phyloP scores from a whole-genome alignment of 441 rosid species.

The Gossypium schwendimanii region DNA sequence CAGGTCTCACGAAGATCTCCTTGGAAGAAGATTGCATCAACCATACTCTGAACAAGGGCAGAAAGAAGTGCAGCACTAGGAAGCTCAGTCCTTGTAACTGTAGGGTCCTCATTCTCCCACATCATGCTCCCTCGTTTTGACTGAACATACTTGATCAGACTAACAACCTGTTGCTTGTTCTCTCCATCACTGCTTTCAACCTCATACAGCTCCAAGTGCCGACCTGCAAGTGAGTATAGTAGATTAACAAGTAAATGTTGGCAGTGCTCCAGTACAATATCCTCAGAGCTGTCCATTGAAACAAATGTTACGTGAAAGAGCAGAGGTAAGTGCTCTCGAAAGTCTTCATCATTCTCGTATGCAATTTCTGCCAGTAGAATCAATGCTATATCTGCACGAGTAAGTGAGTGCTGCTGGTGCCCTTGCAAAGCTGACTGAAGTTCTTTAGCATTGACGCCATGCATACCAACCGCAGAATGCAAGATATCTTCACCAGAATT shows the following conservation, averaged over 20 bases:
- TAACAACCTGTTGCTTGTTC: constrained; percentile 94
- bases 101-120: constrained; percentile 99
- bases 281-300: constrained; percentile 99
- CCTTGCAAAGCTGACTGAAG: constrained; percentile 97
- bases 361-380: constrained; percentile 96
- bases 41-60: constrained; percentile 98
- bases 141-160: constrained; percentile 94
- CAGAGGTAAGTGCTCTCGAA: constrained; percentile 94
- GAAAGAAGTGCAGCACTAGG: constrained; percentile 98
- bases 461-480: constrained; percentile 66
- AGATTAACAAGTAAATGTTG: constrained; percentile 49
- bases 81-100: constrained; percentile 80
- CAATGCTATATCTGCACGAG: constrained; percentile 97
- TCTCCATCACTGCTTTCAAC: constrained; percentile 94
- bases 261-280: constrained; percentile 96
- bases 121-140: constrained; percentile 99
- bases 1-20: constrained; percentile 99
- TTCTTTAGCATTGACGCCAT: constrained; percentile 88
- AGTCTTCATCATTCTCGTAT: constrained; percentile 97
- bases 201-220: constrained; percentile 75
- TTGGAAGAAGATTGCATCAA: constrained; percentile 98
- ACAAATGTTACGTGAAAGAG: constrained; percentile 97
- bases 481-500: constrained; percentile 87
- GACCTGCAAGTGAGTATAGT: neutral
- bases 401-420: constrained; percentile 96